A percentile compares a stretch with the other conserved stretches of the same genome.
Evolutionary conservation across 139 green algal genomes (phyloP).

Genomic region (Coccomyxa sp.): DNA sequence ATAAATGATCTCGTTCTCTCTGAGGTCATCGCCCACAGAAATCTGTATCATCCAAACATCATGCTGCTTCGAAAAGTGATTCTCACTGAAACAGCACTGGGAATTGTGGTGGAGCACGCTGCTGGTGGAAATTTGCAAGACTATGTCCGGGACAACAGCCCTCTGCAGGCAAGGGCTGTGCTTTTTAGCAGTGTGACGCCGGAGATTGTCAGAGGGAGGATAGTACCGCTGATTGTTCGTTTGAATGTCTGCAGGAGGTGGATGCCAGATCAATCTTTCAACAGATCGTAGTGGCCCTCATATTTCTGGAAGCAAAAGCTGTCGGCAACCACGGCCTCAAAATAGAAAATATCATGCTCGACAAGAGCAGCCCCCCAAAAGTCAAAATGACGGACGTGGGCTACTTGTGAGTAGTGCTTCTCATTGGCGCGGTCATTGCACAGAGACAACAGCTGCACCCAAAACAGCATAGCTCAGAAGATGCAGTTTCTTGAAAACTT

Average conservation of each 20-base stretch:
- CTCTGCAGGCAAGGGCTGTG: not conserved
- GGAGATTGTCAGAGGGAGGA: not conserved
- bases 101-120: not conserved
- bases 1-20: not conserved
- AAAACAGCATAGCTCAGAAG: too few relatives aligned
- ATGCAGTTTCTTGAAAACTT: too few relatives aligned
- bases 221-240: not conserved
- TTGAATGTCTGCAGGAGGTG: not conserved
- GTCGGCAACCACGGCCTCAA: not conserved
- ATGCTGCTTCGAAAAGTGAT: not conserved
- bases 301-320: not conserved
- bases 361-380: not conserved
- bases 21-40: not conserved
- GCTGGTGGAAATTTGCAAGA: not conserved
- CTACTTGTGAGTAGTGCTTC: not conserved
- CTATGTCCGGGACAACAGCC: not conserved
- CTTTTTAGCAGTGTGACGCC: not conserved
- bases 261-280: not conserved
- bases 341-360: not conserved
- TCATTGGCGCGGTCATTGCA: not conserved
- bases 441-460: too few relatives aligned
- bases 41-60: not conserved
- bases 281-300: not conserved
- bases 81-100: not conserved
- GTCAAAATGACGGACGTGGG: not conserved